phyloP scores from a whole-genome alignment of 176 grass and related monocot species.

The Ananas comosus region DNA sequence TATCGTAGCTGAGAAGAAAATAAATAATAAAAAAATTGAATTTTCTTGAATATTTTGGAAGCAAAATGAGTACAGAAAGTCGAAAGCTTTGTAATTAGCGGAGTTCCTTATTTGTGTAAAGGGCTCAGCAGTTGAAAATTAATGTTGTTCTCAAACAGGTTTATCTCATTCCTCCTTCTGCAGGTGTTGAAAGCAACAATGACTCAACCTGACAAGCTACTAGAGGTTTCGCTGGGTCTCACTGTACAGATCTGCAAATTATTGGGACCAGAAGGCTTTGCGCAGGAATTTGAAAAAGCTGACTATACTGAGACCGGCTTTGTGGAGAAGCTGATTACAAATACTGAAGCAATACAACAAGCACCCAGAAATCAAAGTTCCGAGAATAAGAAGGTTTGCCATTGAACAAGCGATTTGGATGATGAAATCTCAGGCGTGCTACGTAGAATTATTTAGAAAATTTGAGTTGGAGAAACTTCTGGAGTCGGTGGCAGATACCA shows the following conservation, averaged over 20 bases:
- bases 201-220: slow-evolving; percentile 25
- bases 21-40: too few relatives aligned
- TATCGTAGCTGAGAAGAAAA: too few relatives aligned
- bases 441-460: slow-evolving; percentile 12
- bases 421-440: slow-evolving; percentile 8
- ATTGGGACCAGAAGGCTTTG: slow-evolving; percentile 19
- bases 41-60: too few relatives aligned
- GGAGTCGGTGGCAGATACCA: slow-evolving; percentile 26
- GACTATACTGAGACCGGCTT: slow-evolving; percentile 17
- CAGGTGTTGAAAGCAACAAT: slow-evolving; percentile 47
- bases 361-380: slow-evolving; percentile 24
- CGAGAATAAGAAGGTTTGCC: slow-evolving; percentile 41
- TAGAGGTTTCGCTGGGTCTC: slow-evolving; percentile 49
- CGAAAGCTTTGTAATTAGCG: too few relatives aligned
- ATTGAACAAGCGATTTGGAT: slow-evolving; percentile 32
- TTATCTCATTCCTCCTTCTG: neutral
- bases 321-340: slow-evolving; percentile 28
- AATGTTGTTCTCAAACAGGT: neutral
- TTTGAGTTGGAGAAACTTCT: slow-evolving; percentile 27
- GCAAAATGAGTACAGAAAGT: too few relatives aligned
- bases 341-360: slow-evolving; percentile 26
- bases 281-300: neutral
- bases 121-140: too few relatives aligned
- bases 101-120: too few relatives aligned
- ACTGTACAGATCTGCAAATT: slow-evolving; percentile 35